A percentile compares a stretch with the other conserved stretches of the same genome.
phyloP scores from a whole-genome alignment of 1,284 basidiomycete species.

The Mycena sp. region DNA sequence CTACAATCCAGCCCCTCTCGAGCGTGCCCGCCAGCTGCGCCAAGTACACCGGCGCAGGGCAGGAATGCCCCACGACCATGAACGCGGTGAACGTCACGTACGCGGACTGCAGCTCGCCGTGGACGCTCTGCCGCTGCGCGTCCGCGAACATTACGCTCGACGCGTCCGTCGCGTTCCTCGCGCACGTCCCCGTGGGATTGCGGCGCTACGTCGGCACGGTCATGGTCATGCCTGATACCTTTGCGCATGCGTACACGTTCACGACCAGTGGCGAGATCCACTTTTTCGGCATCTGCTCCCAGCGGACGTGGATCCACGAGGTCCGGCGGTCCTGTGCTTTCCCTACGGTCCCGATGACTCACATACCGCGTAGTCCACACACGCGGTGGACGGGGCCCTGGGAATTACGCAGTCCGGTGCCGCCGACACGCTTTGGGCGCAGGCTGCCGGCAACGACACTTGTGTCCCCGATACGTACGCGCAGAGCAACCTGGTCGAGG shows the following conservation, averaged over 20 bases:
- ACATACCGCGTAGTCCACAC: conserved; percentile 28
- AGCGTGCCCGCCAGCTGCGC: conserved; percentile 31
- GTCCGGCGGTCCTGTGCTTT: no score
- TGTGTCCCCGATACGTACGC: conserved; percentile 40
- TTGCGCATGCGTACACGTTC: conserved; percentile 37
- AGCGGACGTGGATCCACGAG: conserved; percentile 40
- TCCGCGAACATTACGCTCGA: conserved; percentile 35
- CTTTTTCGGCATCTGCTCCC: conserved; percentile 34
- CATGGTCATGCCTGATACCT: conserved; percentile 29
- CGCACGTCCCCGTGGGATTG: conserved; percentile 38
- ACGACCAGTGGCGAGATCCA: conserved; percentile 38
- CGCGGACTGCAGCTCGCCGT: conserved; percentile 37
- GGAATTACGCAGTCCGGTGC: conserved; percentile 31
- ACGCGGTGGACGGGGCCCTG: conserved; percentile 38
- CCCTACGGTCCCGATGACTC: background rate
- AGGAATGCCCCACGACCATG: conserved; percentile 35
- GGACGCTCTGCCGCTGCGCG: conserved; percentile 38
- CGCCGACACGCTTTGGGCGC: conserved; percentile 25
- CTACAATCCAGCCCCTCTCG: conserved; percentile 18
- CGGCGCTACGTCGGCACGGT: conserved; percentile 36
- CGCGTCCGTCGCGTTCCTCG: conserved; percentile 32
- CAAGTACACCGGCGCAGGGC: conserved; percentile 14
- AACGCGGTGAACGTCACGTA: conserved; percentile 38
- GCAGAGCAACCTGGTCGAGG: conserved; percentile 35
- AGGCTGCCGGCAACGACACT: conserved; percentile 34